These are phyloP conservation scores for Diddensiella santjacobensis DNA, from an alignment of 805 yeast species.

Conservation along the genomic window DNA sequence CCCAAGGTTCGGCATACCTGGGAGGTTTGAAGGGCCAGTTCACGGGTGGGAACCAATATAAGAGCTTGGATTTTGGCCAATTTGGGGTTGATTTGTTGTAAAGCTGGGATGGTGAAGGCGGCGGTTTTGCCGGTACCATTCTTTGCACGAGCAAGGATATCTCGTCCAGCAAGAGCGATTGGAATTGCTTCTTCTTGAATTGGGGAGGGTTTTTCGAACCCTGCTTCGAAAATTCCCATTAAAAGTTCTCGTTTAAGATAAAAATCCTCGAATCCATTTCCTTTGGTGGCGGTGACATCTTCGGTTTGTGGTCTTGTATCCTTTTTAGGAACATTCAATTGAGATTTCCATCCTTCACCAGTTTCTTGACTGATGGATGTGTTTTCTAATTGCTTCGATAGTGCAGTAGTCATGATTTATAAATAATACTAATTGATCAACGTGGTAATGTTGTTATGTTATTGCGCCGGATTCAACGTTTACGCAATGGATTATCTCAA, in stretches of 20 bases:
- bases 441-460: too few species aligned
- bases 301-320: slow-evolving; percentile 97
- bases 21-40: slow-evolving; percentile 93
- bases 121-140: slow-evolving; percentile 99
- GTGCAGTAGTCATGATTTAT: slow-evolving; percentile 16
- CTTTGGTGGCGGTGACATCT: slow-evolving; percentile 89
- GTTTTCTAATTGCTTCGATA: slow-evolving; percentile 20
- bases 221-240: slow-evolving; percentile 99
- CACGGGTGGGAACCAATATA: slow-evolving; percentile 95
- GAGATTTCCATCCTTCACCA: slow-evolving; percentile 61
- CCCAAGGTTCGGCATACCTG: slow-evolving; percentile 96
- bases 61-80: slow-evolving; percentile 82
- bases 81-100: slow-evolving; percentile 85
- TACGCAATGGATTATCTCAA: too few species aligned
- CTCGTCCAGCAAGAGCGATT: slow-evolving; percentile 91
- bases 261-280: slow-evolving; percentile 88
- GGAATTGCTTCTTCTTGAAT: slow-evolving; percentile 98
- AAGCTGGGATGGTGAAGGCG: slow-evolving; percentile 89
- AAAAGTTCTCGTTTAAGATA: slow-evolving; percentile 85
- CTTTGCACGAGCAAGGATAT: slow-evolving; percentile 94
- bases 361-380: slow-evolving; percentile 16
- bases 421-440: not conserved
- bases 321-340: slow-evolving; percentile 70
- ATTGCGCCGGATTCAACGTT: too few species aligned
- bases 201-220: slow-evolving; percentile 96